Evolutionary conservation across 225 moss, liverwort and hornwort species (phyloP).

Genomic region (Sphagnum contortum): DNA sequence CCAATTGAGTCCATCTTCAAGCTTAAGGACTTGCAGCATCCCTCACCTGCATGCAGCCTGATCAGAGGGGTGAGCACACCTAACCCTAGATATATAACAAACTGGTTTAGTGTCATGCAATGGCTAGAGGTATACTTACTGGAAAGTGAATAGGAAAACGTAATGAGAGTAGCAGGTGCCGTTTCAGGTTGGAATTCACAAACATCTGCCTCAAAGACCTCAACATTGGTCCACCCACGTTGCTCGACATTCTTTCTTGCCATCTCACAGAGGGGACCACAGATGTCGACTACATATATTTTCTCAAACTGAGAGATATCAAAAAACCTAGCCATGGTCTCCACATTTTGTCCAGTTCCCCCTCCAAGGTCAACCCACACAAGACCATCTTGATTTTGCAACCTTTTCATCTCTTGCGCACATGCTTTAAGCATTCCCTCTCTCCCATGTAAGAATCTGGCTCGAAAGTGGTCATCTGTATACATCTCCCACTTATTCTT

Average conservation of each 20-base stretch:
- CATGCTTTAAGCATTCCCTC: constrained; percentile 57
- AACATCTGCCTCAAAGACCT: constrained; percentile 87
- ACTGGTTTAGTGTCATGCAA: neutral
- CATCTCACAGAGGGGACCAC: constrained; percentile 80
- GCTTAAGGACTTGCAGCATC: too few relatives aligned
- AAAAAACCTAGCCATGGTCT: constrained; percentile 61
- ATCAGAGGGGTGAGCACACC: too few relatives aligned
- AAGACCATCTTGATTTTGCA: constrained; percentile 38
- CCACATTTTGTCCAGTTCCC: constrained; percentile 91
- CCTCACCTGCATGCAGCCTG: too few relatives aligned
- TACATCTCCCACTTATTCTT: neutral
- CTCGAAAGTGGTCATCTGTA: constrained; percentile 85
- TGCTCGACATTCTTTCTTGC: constrained; percentile 49
- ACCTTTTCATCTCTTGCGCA: constrained; percentile 46
- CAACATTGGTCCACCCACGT: constrained; percentile 81
- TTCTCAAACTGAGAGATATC: constrained; percentile 69
- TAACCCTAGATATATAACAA: too few relatives aligned
- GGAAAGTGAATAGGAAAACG: constrained; percentile 85
- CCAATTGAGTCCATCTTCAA: too few relatives aligned
- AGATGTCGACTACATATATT: constrained; percentile 83
- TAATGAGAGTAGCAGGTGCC: constrained; percentile 62
- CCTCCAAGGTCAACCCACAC: constrained; percentile 98
- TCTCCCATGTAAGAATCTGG: constrained; percentile 76
- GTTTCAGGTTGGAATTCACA: constrained; percentile 62
- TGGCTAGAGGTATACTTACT: constrained; percentile 33